A percentile compares a stretch with the other conserved stretches of the same genome.
phyloP scores from a whole-genome alignment of 139 green algal genomes.

The Pseudopediastrum boryanum region DNA sequence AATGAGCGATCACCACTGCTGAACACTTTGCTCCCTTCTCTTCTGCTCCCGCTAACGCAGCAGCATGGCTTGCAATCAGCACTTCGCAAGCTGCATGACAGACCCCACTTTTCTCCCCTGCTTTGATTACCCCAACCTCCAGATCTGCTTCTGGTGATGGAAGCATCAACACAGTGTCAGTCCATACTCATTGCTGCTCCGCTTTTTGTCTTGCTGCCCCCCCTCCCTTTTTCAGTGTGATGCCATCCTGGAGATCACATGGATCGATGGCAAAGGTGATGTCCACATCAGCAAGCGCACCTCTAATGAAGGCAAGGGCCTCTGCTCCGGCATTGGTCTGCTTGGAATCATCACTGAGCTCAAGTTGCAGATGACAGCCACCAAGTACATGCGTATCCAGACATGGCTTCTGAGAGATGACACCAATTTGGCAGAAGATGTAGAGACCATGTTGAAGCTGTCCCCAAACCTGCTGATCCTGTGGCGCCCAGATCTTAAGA shows the following conservation, averaged over 20 bases:
- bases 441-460: conserved; percentile 32
- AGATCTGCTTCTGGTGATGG: too few species aligned
- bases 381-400: conserved; percentile 12
- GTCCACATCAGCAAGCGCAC: conserved; percentile 3
- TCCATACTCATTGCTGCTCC: too few species aligned
- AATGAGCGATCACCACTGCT: too few species aligned
- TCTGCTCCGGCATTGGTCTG: conserved; percentile 29
- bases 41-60: too few species aligned
- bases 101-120: too few species aligned
- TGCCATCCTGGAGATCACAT: conserved; percentile 15
- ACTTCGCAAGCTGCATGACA: too few species aligned
- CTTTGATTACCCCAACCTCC: not conserved
- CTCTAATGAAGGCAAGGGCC: conserved; percentile 12
- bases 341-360: conserved; percentile 27
- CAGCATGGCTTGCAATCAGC: too few species aligned
- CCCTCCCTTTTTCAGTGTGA: conserved; percentile 23
- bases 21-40: too few species aligned
- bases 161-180: too few species aligned
- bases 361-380: conserved; percentile 21
- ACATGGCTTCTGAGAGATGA: conserved; percentile 30
- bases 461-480: conserved; percentile 16
- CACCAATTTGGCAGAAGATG: conserved; percentile 20
- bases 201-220: too few species aligned
- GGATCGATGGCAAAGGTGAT: conserved; percentile 21
- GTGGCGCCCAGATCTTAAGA: conserved; percentile 27